Evolutionary conservation across 208 protist genomes (phyloP).

Genomic region (Acanthamoeba royreba): DNA sequence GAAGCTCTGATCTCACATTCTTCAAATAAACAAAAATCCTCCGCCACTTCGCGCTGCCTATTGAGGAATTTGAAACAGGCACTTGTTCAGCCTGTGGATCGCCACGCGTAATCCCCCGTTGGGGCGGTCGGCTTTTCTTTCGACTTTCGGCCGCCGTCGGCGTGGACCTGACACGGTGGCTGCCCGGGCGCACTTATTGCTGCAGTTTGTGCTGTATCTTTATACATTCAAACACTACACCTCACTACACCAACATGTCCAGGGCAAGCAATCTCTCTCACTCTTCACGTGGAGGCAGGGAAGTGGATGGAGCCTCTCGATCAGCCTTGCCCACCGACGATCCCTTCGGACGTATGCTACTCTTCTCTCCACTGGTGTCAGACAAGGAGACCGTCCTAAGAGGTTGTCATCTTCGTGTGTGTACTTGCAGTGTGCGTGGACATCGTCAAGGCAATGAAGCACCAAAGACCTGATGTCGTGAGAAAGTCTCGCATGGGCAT

Average conservation of each 20-base stretch:
- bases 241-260: background rate
- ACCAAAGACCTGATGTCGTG: background rate
- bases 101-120: too few species aligned
- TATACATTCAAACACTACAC: background rate
- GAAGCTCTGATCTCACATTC: too few species aligned
- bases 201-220: background rate
- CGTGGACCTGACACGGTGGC: background rate
- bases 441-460: background rate
- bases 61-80: too few species aligned
- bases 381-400: background rate
- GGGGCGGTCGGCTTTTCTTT: background rate
- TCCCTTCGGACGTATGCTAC: background rate
- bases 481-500: background rate
- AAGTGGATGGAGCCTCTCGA: background rate
- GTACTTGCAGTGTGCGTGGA: background rate
- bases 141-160: background rate
- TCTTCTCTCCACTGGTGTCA: background rate
- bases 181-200: background rate
- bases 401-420: background rate
- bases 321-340: background rate
- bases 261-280: background rate
- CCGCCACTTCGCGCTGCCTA: too few species aligned
- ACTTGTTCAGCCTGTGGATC: too few species aligned
- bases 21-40: too few species aligned
- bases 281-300: too few species aligned